Conservation (phyloP, 768 basidiomycete species). For the Cystofilobasidium capitatum region DNA sequence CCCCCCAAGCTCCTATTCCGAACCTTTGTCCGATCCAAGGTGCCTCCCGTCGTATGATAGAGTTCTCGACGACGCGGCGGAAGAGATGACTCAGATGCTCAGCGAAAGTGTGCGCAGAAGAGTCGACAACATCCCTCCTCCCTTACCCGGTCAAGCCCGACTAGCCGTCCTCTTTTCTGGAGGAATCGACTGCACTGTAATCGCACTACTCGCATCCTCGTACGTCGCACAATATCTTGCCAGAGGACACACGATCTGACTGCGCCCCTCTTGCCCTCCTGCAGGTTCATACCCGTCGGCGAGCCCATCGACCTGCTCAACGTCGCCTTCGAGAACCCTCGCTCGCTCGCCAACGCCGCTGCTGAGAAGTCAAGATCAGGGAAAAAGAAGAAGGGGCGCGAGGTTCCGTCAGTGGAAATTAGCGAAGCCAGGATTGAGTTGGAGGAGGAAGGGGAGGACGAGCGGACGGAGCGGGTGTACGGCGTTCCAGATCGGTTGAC, state of each 20-base stretch:
- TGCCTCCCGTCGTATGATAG: slow-evolving; percentile 30
- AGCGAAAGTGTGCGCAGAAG: slow-evolving; percentile 58
- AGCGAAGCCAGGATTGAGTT: background rate
- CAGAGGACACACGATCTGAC: slow-evolving; percentile 4
- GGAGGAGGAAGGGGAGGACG: background rate
- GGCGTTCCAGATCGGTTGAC: slow-evolving; percentile 81
- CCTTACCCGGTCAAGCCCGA: background rate
- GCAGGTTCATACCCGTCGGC: slow-evolving; percentile 58
- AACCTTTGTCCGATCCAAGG: background rate
- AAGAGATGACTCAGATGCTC: slow-evolving; percentile 39
- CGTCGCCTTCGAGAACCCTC: slow-evolving; percentile 92
- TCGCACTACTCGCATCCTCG: slow-evolving; percentile 72
- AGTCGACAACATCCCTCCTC: slow-evolving; percentile 58
- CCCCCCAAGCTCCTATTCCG: slow-evolving; percentile 2
- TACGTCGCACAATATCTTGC: slow-evolving; percentile 37
- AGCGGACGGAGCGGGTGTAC: slow-evolving; percentile 42
- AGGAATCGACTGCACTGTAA: slow-evolving; percentile 81
- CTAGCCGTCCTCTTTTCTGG: slow-evolving; percentile 82
- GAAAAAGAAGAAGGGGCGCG: slow-evolving; percentile 42
- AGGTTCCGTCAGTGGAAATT: background rate
- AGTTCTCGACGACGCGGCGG: slow-evolving; percentile 41
- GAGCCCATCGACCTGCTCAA: slow-evolving; percentile 89
- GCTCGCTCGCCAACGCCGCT: slow-evolving; percentile 47
- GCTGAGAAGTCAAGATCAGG: slow-evolving; percentile 32
- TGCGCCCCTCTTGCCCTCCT: background rate